Conservation (phyloP, 352 stramenopile species). For the Pythium folliculosum region DNA sequence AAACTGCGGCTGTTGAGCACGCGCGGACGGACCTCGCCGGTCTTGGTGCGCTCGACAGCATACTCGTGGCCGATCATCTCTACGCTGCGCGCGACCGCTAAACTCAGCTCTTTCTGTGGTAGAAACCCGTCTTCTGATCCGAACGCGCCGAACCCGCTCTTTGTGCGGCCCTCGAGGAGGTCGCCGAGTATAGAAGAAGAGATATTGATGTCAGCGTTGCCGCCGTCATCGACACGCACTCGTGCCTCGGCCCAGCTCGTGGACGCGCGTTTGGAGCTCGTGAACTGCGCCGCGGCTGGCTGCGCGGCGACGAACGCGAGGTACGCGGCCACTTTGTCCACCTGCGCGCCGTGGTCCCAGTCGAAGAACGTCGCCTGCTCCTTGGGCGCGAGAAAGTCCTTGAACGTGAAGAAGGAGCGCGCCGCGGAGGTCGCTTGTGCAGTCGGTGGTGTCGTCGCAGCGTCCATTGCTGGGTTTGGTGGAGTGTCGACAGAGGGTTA, state of each 20-base stretch:
- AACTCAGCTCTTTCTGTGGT: slow-evolving; percentile 61
- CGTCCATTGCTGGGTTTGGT: neutral
- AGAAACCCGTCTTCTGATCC: slow-evolving; percentile 63
- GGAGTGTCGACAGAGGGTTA: neutral
- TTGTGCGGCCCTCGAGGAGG: slow-evolving; percentile 39
- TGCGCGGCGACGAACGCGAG: slow-evolving; percentile 63
- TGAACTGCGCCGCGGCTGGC: slow-evolving; percentile 47
- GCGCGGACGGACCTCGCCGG: slow-evolving; percentile 34
- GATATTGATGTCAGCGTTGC: too few relatives aligned
- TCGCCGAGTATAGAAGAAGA: neutral
- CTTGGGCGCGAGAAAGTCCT: slow-evolving; percentile 50
- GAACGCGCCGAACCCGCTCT: slow-evolving; percentile 76
- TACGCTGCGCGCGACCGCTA: slow-evolving; percentile 55
- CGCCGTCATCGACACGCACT: neutral
- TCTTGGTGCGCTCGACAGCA: slow-evolving; percentile 60
- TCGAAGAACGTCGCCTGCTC: slow-evolving; percentile 59
- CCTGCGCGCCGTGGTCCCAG: slow-evolving; percentile 46
- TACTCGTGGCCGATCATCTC: slow-evolving; percentile 71
- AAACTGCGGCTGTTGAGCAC: slow-evolving; percentile 85
- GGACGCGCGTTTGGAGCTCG: slow-evolving; percentile 54
- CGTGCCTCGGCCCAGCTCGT: slow-evolving; percentile 40
- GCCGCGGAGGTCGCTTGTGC: too few relatives aligned
- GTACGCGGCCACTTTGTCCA: slow-evolving; percentile 64
- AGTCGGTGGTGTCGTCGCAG: neutral
- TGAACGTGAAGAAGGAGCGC: slow-evolving; percentile 59